A percentile compares a stretch with the other conserved stretches of the same genome.
Conservation (phyloP, 306 rosid species). For the Cicer cuneatum region DNA sequence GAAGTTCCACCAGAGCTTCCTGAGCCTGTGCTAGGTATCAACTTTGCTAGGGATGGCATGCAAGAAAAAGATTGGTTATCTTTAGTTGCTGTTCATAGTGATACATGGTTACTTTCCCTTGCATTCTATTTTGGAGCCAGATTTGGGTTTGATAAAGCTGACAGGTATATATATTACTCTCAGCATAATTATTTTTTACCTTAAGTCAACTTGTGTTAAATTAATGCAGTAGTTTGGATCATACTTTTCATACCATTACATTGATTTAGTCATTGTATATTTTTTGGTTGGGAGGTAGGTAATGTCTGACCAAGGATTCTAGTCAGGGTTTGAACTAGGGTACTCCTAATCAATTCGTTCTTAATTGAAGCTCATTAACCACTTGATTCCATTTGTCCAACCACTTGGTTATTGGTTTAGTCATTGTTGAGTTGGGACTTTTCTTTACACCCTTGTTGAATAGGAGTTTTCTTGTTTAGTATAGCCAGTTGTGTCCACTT, state of each 20-base stretch:
- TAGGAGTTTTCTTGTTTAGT: constrained; percentile 22
- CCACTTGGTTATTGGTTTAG: not conserved
- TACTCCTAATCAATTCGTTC: too few relatives aligned
- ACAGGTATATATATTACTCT: constrained; percentile 60
- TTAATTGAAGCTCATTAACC: too few relatives aligned
- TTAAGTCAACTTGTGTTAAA: constrained; percentile 36
- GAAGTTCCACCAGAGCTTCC: constrained; percentile 98
- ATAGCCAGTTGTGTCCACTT: not conserved
- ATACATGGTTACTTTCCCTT: constrained; percentile 84
- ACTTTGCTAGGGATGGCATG: constrained; percentile 97
- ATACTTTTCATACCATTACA: constrained; percentile 28
- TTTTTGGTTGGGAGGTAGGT: too few relatives aligned
- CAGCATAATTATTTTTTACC: constrained; percentile 3
- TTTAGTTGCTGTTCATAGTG: constrained; percentile 89
- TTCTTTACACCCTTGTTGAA: not conserved
- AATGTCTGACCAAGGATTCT: too few relatives aligned
- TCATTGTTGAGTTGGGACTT: constrained; percentile 13
- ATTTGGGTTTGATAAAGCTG: constrained; percentile 77
- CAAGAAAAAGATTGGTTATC: constrained; percentile 85
- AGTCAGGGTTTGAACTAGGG: too few relatives aligned
- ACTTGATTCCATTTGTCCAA: too few relatives aligned
- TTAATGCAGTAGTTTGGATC: constrained; percentile 21
- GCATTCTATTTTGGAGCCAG: constrained; percentile 94
- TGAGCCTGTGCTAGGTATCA: constrained; percentile 91
- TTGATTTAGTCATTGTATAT: constrained; percentile 18